A percentile compares a stretch with the other conserved stretches of the same genome.
These are phyloP conservation scores for Austroboletus novae-zelandiae DNA, from an alignment of 1,284 basidiomycete species.

Conservation along the genomic window DNA sequence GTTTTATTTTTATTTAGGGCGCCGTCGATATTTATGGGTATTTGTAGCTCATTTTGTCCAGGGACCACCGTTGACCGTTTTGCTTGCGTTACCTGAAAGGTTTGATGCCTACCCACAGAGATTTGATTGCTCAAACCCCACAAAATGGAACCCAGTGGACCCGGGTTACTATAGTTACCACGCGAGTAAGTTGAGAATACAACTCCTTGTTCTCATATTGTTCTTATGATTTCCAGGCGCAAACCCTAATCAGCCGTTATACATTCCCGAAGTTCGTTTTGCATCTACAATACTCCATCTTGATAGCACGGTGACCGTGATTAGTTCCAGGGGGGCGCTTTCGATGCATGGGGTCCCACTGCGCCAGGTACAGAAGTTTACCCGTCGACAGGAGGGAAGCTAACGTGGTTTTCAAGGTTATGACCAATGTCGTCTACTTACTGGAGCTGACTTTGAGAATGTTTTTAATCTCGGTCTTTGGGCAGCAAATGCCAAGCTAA, in stretches of 20 bases:
- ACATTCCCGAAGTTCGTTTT: conserved; percentile 32
- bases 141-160: conserved; percentile 28
- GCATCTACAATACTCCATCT: background rate
- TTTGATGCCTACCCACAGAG: conserved; percentile 32
- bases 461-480: conserved; percentile 75
- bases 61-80: conserved; percentile 1
- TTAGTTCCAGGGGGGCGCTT: conserved; percentile 69
- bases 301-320: conserved; percentile 8
- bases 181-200: conserved; percentile 15
- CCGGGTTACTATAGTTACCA: conserved; percentile 30
- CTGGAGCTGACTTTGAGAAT: conserved; percentile 67
- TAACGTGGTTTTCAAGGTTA: conserved; percentile 36
- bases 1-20: conserved; percentile 34
- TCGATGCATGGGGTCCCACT: conserved; percentile 70
- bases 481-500: conserved; percentile 74
- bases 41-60: background rate
- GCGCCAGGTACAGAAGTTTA: conserved; percentile 46
- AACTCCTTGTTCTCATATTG: background rate
- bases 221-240: conserved; percentile 19
- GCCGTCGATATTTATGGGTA: conserved; percentile 57
- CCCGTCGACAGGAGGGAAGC: background rate
- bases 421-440: conserved; percentile 51
- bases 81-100: conserved; percentile 13
- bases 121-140: conserved; percentile 35
- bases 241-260: conserved; percentile 30